Conservation (phyloP, 2,329 filamentous ascomycete genomes). For the Scortechinia acanthostroma region DNA sequence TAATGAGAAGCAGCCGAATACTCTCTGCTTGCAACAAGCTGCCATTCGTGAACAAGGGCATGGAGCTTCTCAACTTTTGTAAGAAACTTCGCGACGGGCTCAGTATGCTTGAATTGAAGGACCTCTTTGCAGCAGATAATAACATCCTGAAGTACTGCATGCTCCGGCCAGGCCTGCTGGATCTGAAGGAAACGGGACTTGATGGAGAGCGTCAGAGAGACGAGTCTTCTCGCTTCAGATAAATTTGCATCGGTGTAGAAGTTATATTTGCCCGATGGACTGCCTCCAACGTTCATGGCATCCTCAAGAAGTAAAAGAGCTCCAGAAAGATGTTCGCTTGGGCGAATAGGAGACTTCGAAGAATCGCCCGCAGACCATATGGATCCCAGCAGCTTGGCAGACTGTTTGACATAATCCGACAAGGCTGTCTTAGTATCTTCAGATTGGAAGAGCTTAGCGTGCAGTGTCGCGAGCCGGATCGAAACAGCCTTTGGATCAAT, state of each 20-base stretch:
- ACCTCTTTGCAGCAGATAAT: conserved; percentile 68
- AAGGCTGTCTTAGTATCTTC: conserved; percentile 7
- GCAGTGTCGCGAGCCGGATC: conserved; percentile 51
- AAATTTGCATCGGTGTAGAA: conserved; percentile 84
- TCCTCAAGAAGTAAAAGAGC: conserved; percentile 29
- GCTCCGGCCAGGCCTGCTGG: conserved; percentile 61
- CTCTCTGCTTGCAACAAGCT: conserved; percentile 72
- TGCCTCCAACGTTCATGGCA: conserved; percentile 34
- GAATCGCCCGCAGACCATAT: conserved; percentile 25
- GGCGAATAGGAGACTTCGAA: conserved; percentile 34
- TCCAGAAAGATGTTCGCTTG: conserved; percentile 17
- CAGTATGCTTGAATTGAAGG: conserved; percentile 68
- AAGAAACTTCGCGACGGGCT: conserved; percentile 80
- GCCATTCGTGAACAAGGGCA: conserved; percentile 83
- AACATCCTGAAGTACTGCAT: conserved; percentile 74
- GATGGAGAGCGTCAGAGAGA: conserved; percentile 62
- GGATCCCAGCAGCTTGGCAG: not conserved
- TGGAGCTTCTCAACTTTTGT: conserved; percentile 84
- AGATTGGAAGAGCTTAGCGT: conserved; percentile 42
- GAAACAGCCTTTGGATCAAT: conserved; percentile 44
- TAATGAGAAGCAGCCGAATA: conserved; percentile 67
- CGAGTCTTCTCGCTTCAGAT: conserved; percentile 66
- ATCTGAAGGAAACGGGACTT: conserved; percentile 68
- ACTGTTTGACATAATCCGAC: not conserved
- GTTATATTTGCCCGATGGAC: conserved; percentile 55